Evolutionary conservation across 371 early-diverging fungal species (phyloP), one percentile per base, ranked within the genome.

Genomic region (Mortierella sp.): DNA sequence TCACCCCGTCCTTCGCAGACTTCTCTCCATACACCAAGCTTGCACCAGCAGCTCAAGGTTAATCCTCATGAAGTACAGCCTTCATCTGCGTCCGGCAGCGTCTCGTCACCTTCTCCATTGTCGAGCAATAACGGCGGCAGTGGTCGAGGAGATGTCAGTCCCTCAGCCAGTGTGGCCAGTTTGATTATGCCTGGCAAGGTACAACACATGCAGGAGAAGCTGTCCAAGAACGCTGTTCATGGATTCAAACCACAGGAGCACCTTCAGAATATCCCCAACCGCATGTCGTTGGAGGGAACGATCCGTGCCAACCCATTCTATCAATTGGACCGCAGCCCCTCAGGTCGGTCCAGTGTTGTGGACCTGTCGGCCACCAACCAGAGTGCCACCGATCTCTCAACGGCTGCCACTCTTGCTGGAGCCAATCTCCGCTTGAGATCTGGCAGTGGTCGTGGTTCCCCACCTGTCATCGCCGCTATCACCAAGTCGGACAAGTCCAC

Each of bases 241-340:
- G 72, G 66, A 8, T 72, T 61, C 62, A 72, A 72, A 48, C 58
- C 57, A 5, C 72, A 72, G 29, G 72, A 72, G 14, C 72, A 72
- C 19, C 40, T 72, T 24, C 72, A 72, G 54, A 72, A 61, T 3
- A 40, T 52, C 21, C 72, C 72, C 25, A 72, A 60, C 55, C 46
- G 72, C 5, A 74, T 74, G 29, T 67, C 74, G 21, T 48, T 67
- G 48, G 67, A 63, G 28, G 67, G 74, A 12, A 74, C 74, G 21
- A 63, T 74, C 49, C 74, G 74, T 2, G 74, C 74, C 57, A 74
- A 74, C 31, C 74, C 74, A n/a, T 74, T 74, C 48, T 67, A 67
- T 46, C 74, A 74, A 34, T 67, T 61, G 46, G 72, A 72, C 40
- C 66, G 66, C 14, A 68, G 47, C 31, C 57, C 72, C 10, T 71